These are phyloP conservation scores for Talinum fruticosum DNA, from an alignment of 148 eudicot genomes.

Conservation along the genomic window DNA sequence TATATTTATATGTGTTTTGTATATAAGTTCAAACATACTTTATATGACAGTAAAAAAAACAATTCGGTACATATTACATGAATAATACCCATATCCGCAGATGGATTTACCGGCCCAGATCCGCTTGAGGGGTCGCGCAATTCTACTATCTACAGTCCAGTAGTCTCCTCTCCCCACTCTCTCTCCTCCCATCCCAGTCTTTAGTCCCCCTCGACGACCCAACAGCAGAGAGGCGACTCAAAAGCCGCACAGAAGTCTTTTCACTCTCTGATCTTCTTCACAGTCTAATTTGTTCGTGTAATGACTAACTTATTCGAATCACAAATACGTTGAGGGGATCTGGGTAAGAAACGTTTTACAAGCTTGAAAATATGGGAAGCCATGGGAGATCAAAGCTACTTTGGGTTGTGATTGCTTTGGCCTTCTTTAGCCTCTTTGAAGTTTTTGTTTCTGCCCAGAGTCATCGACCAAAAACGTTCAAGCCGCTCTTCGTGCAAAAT, in stretches of 20 bases:
- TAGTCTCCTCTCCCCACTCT: no score
- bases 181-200: background rate
- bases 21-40: no score
- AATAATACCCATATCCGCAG: no score
- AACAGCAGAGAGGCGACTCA: background rate
- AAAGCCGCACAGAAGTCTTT: background rate
- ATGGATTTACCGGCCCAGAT: no score
- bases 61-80: no score
- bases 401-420: constrained; percentile 30
- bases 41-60: no score
- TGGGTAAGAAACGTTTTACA: constrained; percentile 1
- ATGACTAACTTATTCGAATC: background rate
- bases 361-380: constrained; percentile 4
- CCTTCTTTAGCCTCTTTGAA: constrained; percentile 45
- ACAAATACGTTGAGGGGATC: background rate
- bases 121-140: no score
- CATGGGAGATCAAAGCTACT: constrained; percentile 47
- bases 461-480: constrained; percentile 81
- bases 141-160: background rate
- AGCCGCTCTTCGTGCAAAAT: constrained; percentile 82
- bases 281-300: background rate
- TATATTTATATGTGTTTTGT: no score
- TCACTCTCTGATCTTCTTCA: background rate
- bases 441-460: constrained; percentile 46
- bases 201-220: background rate